These are phyloP conservation scores for Pseudogymnoascus sp. DNA, from an alignment of 2,329 filamentous ascomycete species.

Conservation along the genomic window DNA sequence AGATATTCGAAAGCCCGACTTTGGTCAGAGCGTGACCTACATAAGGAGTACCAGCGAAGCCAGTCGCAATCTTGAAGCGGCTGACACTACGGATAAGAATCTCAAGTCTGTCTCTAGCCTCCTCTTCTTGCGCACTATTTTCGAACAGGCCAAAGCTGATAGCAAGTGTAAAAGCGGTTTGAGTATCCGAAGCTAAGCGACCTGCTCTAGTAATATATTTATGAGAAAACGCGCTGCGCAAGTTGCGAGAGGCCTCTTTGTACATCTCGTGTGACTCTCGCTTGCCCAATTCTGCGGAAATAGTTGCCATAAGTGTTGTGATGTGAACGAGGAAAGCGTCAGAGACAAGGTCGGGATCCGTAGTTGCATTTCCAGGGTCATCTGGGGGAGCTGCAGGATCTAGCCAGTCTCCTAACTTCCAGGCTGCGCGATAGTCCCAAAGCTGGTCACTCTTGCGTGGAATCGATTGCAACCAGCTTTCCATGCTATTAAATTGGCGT, in stretches of 20 bases:
- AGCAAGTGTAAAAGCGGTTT: slow-evolving; percentile 17
- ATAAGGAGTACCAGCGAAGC: slow-evolving; percentile 18
- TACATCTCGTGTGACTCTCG: not conserved
- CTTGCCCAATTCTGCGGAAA: slow-evolving; percentile 12
- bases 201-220: slow-evolving; percentile 8
- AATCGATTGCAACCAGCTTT: slow-evolving; percentile 11
- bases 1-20: slow-evolving; percentile 9
- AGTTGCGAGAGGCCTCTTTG: not conserved
- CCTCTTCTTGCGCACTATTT: not conserved
- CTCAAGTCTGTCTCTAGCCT: slow-evolving; percentile 12
- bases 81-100: slow-evolving; percentile 10
- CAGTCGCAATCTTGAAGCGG: slow-evolving; percentile 15
- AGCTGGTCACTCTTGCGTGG: slow-evolving; percentile 12
- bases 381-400: slow-evolving; percentile 15
- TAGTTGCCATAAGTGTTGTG: slow-evolving; percentile 13
- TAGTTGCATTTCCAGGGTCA: slow-evolving; percentile 13
- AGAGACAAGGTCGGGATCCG: slow-evolving; percentile 16
- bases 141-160: slow-evolving; percentile 15
- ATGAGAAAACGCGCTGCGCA: not conserved
- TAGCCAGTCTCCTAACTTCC: slow-evolving; percentile 15
- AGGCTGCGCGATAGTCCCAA: not conserved
- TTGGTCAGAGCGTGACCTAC: slow-evolving; percentile 11
- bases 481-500: slow-evolving; percentile 13
- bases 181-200: slow-evolving; percentile 14
- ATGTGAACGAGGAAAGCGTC: slow-evolving; percentile 16